Conservation (phyloP, 2,329 filamentous ascomycete species). For the Neopestalotiopsis rosae region DNA sequence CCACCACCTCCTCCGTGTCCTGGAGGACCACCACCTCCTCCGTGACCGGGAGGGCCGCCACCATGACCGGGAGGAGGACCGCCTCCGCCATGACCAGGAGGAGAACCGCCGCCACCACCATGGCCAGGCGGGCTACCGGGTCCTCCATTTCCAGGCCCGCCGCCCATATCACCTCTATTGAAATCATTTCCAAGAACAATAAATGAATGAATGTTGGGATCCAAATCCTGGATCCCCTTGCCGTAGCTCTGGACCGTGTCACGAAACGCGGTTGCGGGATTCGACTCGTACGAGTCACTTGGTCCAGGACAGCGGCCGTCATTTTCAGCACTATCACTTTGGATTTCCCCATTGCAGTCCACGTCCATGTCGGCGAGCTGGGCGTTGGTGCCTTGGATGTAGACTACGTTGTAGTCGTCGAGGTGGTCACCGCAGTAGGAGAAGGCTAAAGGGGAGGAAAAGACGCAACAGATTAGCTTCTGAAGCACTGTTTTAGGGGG, state of each 20-base stretch:
- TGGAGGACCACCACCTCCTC: not conserved
- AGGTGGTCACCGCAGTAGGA: constrained; percentile 52
- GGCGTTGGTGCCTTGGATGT: constrained; percentile 45
- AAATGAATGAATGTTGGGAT: constrained; percentile 57
- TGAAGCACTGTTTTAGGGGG: too few species aligned
- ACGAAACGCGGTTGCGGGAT: constrained; percentile 49
- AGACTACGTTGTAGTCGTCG: constrained; percentile 43
- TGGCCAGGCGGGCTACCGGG: not conserved
- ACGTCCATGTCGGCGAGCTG: constrained; percentile 61
- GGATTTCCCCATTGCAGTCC: constrained; percentile 46
- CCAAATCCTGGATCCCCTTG: constrained; percentile 46
- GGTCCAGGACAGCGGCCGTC: not conserved
- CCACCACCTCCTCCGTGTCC: not conserved
- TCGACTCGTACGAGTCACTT: constrained; percentile 31
- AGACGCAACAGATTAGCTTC: not conserved
- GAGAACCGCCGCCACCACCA: not conserved
- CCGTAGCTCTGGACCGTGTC: constrained; percentile 41
- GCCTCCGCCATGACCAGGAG: not conserved
- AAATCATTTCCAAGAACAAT: constrained; percentile 59
- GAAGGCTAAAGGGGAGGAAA: constrained; percentile 23
- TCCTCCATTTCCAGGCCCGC: not conserved
- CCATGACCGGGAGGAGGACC: not conserved
- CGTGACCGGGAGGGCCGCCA: too few species aligned
- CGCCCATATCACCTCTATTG: constrained; percentile 18
- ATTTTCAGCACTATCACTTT: too few species aligned